These are phyloP conservation scores for Boletus eberwhitei DNA, from an alignment of 768 basidiomycete genomes.

Conservation along the genomic window DNA sequence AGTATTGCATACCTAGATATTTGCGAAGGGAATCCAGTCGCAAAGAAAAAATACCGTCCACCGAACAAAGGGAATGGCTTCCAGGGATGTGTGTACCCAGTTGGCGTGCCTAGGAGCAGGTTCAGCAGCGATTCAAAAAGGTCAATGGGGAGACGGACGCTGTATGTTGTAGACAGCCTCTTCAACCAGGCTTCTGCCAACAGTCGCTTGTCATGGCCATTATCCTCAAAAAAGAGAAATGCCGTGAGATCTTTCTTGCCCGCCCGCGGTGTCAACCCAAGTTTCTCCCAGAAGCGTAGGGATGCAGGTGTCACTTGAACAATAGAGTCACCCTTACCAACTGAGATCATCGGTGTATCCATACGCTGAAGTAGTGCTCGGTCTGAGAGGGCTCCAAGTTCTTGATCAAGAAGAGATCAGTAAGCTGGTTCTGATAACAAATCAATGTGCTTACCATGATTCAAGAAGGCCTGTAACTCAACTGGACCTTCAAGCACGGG, in stretches of 20 bases:
- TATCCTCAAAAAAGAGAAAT: slow-evolving; percentile 68
- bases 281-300: slow-evolving; percentile 82
- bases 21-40: slow-evolving; percentile 73
- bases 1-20: slow-evolving; percentile 45
- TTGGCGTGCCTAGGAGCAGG: slow-evolving; percentile 48
- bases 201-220: slow-evolving; percentile 42
- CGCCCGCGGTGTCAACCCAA: slow-evolving; percentile 65
- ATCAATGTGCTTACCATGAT: slow-evolving; percentile 27
- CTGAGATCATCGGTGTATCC: slow-evolving; percentile 56
- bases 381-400: background rate
- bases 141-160: slow-evolving; percentile 41
- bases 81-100: slow-evolving; percentile 59
- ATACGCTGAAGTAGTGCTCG: slow-evolving; percentile 30
- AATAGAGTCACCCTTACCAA: slow-evolving; percentile 65
- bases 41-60: slow-evolving; percentile 59
- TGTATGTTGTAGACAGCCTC: slow-evolving; percentile 50
- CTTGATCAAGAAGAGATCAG: slow-evolving; percentile 1
- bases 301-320: slow-evolving; percentile 71
- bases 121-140: slow-evolving; percentile 11
- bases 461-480: slow-evolving; percentile 44
- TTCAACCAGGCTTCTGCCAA: slow-evolving; percentile 61
- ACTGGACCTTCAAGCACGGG: slow-evolving; percentile 39
- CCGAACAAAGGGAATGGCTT: slow-evolving; percentile 40
- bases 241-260: slow-evolving; percentile 70
- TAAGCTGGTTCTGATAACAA: background rate